phyloP scores from a whole-genome alignment of 352 stramenopile species.

The Pythium scleroteichum region DNA sequence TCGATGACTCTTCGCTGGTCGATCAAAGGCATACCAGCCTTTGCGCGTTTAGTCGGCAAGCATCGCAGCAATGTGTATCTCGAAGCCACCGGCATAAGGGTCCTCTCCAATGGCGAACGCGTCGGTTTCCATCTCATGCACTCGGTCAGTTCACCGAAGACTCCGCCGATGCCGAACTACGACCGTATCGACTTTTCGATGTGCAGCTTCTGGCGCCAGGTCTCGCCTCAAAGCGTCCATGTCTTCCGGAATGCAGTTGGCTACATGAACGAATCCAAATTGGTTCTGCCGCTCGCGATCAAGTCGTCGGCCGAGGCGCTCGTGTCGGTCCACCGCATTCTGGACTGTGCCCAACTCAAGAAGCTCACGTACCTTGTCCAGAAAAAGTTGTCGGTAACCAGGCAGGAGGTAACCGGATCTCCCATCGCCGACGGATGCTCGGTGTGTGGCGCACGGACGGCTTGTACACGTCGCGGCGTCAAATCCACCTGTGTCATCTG shows the following conservation, averaged over 20 bases:
- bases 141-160: conserved; percentile 53
- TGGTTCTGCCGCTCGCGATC: conserved; percentile 34
- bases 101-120: conserved; percentile 38
- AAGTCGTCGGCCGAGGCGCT: conserved; percentile 41
- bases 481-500: conserved; percentile 12
- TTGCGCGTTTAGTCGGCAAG: conserved; percentile 37
- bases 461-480: neutral
- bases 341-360: conserved; percentile 53
- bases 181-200: conserved; percentile 50
- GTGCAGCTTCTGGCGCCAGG: conserved; percentile 47
- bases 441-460: conserved; percentile 1
- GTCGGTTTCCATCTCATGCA: conserved; percentile 62
- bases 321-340: conserved; percentile 29
- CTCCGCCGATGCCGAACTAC: conserved; percentile 33
- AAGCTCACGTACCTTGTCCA: conserved; percentile 51
- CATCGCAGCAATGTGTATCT: conserved; percentile 58
- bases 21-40: conserved; percentile 45
- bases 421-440: neutral
- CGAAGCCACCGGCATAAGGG: conserved; percentile 48
- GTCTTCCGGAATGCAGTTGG: neutral
- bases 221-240: neutral
- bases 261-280: conserved; percentile 8
- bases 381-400: neutral
- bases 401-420: neutral
- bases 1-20: conserved; percentile 60